Base-by-base conservation (phyloP, 177 flowering plant genomes). In the Tripterygium wilfordii region DNA sequence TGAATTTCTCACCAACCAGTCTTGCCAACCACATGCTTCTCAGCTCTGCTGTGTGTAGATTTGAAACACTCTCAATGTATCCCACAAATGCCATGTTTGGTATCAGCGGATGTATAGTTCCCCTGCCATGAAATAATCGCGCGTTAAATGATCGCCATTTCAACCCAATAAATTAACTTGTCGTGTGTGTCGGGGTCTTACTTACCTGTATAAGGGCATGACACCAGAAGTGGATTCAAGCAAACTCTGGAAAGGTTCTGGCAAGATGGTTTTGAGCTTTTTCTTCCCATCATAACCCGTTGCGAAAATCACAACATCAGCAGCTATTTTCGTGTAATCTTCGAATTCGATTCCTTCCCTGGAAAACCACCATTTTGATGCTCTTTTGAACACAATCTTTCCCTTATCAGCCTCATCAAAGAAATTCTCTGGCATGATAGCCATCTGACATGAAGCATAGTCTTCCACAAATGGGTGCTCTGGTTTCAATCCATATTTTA, bases 51-150 rank as follows among this genome's bases (percentile, higher is more conserved):
- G 96, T 40, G 48, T 83, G 91, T 14, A 90, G 72, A 61, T 78
- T 83, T 3, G 96, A 67, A 2, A 87, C 77, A 29, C 95, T 85
- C 64, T 87, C 91, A 0, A 85, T 13, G 49, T 85, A 90, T 8
- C 98, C 99, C 19, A 86, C 75, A 40, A 88, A 86, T 2, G 84
- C 94, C 95, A 86, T 84, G 63, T 86, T 76, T 3, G 99, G 96
- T 28, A 92, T 82, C 70, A 80, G 19, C 0, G 99, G 99, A 68
- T 92, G 83, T 43, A 88, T 80, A 14, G 96, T 82, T 0, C 96
- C 91, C 73, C 96, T 85, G 69, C n/a, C 20, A 36, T 5, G 30
- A n/a, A n/a, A n/a, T n/a, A n/a, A n/a, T n/a, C n/a, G n/a, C n/a
- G n/a, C n/a, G n/a, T n/a, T n/a, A n/a, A n/a, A n/a, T n/a, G n/a